A percentile compares a stretch with the other conserved stretches of the same genome.
Evolutionary conservation across 1,139 yeast species (phyloP).

Genomic region (Kodamaea sp.): DNA sequence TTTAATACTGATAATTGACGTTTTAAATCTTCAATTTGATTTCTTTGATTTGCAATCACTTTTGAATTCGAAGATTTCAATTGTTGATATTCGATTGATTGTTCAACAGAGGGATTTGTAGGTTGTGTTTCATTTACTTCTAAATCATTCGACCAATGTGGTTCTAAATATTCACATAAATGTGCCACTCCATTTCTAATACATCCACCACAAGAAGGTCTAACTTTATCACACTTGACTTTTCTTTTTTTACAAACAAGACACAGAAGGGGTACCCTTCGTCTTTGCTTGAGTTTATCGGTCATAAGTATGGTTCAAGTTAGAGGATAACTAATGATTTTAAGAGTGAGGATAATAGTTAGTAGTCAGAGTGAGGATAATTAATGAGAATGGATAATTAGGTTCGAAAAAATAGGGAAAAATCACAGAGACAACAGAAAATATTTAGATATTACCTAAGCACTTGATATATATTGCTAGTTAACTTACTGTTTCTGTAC

Average conservation of each 20-base stretch:
- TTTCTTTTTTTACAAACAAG: constrained; percentile 42
- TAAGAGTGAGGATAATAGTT: too few relatives aligned
- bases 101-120: constrained; percentile 10
- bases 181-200: constrained; percentile 41
- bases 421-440: too few relatives aligned
- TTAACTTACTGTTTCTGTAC: too few relatives aligned
- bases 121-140: not conserved
- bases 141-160: constrained; percentile 30
- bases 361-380: too few relatives aligned
- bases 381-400: too few relatives aligned
- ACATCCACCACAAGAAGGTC: constrained; percentile 46
- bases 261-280: constrained; percentile 43
- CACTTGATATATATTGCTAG: too few relatives aligned
- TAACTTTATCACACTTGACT: constrained; percentile 44
- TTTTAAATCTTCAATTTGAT: constrained; percentile 35
- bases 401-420: too few relatives aligned
- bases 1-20: constrained; percentile 29
- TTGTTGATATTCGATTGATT: constrained; percentile 22
- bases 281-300: constrained; percentile 21
- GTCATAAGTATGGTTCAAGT: too few relatives aligned
- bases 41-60: constrained; percentile 25
- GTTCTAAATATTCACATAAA: constrained; percentile 41
- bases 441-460: too few relatives aligned
- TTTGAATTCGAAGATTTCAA: constrained; percentile 21
- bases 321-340: too few relatives aligned